Percentiles rank a stretch among this genome's conserved stretches.
These are phyloP conservation scores for Corchorus olitorius DNA, from an alignment of 345 rosid species.

Conservation along the genomic window DNA sequence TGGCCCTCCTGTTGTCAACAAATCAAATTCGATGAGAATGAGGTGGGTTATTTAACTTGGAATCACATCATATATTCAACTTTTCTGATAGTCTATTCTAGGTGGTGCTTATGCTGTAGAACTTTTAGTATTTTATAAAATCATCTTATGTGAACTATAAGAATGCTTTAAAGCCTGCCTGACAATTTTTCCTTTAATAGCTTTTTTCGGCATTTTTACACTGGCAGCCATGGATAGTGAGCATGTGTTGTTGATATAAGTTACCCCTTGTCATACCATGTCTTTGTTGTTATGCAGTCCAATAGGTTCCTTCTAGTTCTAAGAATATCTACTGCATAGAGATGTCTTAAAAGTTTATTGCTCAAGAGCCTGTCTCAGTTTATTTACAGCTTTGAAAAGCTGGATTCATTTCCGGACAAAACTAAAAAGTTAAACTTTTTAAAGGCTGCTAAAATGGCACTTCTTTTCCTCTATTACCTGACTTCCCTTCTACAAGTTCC, in stretches of 20 bases:
- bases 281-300: background rate
- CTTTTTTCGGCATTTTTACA: background rate
- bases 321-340: constrained; percentile 1
- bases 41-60: constrained; percentile 42
- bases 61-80: background rate
- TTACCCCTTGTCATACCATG: background rate
- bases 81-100: background rate
- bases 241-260: constrained; percentile 3
- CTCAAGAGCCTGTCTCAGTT: background rate
- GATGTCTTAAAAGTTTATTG: background rate
- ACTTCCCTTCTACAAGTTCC: background rate
- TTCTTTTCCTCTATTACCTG: background rate
- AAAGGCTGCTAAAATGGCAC: background rate
- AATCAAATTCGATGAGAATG: constrained; percentile 59
- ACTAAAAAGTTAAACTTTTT: background rate
- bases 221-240: background rate
- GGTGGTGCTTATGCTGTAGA: constrained; percentile 1
- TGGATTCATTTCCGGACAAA: background rate
- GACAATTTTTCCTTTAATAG: background rate
- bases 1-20: constrained; percentile 86
- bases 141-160: background rate
- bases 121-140: background rate
- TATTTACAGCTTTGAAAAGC: background rate
- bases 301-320: background rate
- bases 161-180: background rate